Evolutionary conservation across 2,329 filamentous ascomycete genomes (phyloP), one percentile per base, ranked within the genome.

Genomic region (Cercospora janseana): DNA sequence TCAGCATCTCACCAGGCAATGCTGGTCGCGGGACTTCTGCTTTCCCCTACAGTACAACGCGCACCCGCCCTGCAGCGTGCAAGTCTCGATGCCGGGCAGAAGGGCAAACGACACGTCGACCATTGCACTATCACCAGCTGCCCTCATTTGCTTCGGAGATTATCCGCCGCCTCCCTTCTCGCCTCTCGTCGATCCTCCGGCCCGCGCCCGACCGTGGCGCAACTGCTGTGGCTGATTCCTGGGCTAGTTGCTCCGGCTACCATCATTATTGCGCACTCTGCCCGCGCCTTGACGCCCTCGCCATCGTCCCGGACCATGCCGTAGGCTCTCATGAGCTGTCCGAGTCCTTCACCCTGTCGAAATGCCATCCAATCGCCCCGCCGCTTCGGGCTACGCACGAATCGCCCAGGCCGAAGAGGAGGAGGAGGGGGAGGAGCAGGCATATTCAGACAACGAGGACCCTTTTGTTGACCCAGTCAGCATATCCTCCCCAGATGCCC

Each of bases 351-450:
- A 12, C 23, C 13, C 21, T n/a, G 18, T 2, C 9, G 46, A 6
- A 9, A 69, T 69, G 67, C 64, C 64, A 20, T 54, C 56, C 20
- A 56, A 55, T 20, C 58, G 73, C 51, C 73, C 74, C 10, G 67
- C 72, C 5, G 75, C 70, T 12, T 77, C 75, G 9, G 75, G 75
- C 42, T 78, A 78, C 57, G 75, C 74, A 35, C 71, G 74, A 38
- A 75, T 78, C 58, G 74, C 74, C n/a, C 75, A 77, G 60, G 74
- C 73, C 35, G 75, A 77, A 55, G 73, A 76, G 57, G 75, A 77
- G 54, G 69, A 76, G 57, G 75, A 77, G 54, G 69, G 71, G 43
- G 73, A 75, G 38, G 59, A 61, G 44, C 61, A 64, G 32, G 56
- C 65, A 43, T 69, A 70, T 56, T 68, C 66, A 32, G 63, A 68